Evolutionary conservation across 2,329 filamentous ascomycete genomes (phyloP).

Genomic region (Colletotrichum filicis): DNA sequence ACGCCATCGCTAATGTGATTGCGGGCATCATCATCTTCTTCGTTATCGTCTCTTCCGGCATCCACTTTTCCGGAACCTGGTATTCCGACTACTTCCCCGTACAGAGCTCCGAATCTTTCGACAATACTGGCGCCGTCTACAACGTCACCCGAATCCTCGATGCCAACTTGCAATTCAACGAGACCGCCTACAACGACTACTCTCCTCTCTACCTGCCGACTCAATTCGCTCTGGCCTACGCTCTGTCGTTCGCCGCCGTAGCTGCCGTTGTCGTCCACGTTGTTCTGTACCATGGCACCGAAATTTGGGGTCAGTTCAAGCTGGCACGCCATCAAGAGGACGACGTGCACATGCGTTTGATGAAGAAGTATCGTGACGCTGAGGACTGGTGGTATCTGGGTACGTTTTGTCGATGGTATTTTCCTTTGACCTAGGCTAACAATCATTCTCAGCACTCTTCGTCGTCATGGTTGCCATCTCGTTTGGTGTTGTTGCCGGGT

Average conservation of each 20-base stretch:
- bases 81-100: conserved; percentile 71
- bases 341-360: conserved; percentile 69
- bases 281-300: conserved; percentile 63
- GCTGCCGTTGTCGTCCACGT: conserved; percentile 69
- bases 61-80: conserved; percentile 68
- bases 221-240: conserved; percentile 70
- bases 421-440: conserved; percentile 11
- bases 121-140: conserved; percentile 71
- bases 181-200: conserved; percentile 69
- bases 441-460: conserved; percentile 52
- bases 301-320: conserved; percentile 66
- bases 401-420: conserved; percentile 47
- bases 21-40: conserved; percentile 64
- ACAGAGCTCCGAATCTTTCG: conserved; percentile 69
- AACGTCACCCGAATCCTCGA: conserved; percentile 71
- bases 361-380: conserved; percentile 70
- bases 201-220: conserved; percentile 74
- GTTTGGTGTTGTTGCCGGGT: conserved; percentile 64
- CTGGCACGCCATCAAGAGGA: conserved; percentile 67
- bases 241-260: conserved; percentile 75
- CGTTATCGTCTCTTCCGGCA: conserved; percentile 65
- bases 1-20: conserved; percentile 69
- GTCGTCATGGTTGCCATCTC: conserved; percentile 64
- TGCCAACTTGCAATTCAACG: conserved; percentile 66
- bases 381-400: conserved; percentile 69